Base-by-base conservation (phyloP, 1,284 basidiomycete genomes). In the Naganishia liquefaciens region DNA sequence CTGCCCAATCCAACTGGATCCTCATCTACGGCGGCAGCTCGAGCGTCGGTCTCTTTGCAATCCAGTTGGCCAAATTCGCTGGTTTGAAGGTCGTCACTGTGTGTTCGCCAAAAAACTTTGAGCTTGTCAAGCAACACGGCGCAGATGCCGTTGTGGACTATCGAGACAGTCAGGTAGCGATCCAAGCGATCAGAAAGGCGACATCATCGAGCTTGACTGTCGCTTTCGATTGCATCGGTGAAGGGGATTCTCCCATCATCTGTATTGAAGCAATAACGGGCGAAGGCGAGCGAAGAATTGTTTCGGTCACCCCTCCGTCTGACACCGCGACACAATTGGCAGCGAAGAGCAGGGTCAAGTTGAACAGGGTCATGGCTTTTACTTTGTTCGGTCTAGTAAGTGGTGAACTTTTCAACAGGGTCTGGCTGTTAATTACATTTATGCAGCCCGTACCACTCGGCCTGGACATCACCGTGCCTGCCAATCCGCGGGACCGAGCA, bases 11-110 rank as follows among this genome's bases (percentile, higher is more conserved):
- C 21, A 65, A 63, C 13, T 62, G 68, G 43, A 33, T 70, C n/a
- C 55, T 83, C 25, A 72, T 83, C 42, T 81, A 81, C 71, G 79
- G 77, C 23, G 82, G 80, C 13, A 73, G 80, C n/a, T 77, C 79
- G n/a, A 74, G 77, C 7, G 80, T 82, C 43, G 82, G 82, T 1
- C 73, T 80, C 30, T 83, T 77, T 69, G 79, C 79, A 5, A 71
- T 83, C 43, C 81, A 83, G 46, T 76, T 83, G 40, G 80, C 80
- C 50, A 77, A 78, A 64, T 62, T 78, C 11, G 70, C 77, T 0
- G 82, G 82, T 15, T 80, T 80, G 69, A 76, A 74, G 28, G 79
- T 82, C 44, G 72, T 79, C 54, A 76, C 81, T 4, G 79, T 79
- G 10, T 75, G 79, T 28, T 81, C 79, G 5, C 76, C 80, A 1